phyloP scores from a whole-genome alignment of 1,284 basidiomycete species.

The Retiboletus fuscus region DNA sequence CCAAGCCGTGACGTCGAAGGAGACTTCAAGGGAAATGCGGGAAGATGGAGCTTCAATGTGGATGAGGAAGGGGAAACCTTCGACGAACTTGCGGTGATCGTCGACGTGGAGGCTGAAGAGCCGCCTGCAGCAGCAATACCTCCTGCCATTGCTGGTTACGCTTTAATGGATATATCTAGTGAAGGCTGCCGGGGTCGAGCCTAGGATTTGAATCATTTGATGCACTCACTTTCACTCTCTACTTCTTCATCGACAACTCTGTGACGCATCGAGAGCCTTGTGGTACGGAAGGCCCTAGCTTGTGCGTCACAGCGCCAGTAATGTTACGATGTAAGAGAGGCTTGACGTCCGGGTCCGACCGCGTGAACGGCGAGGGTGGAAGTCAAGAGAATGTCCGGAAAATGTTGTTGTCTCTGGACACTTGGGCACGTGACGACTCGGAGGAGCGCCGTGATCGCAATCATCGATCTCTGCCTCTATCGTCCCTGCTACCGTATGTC shows the following conservation, averaged over 20 bases:
- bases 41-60: slow-evolving; percentile 48
- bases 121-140: not conserved
- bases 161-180: slow-evolving; percentile 42
- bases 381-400: no score
- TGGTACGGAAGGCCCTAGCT: slow-evolving; percentile 22
- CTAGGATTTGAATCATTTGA: slow-evolving; percentile 27
- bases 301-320: slow-evolving; percentile 34
- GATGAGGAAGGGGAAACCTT: slow-evolving; percentile 25
- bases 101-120: slow-evolving; percentile 15
- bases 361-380: no score
- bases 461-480: slow-evolving; percentile 61
- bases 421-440: no score
- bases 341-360: not conserved
- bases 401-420: no score
- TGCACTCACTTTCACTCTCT: slow-evolving; percentile 12
- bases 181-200: slow-evolving; percentile 41
- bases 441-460: no score
- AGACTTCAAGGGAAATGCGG: slow-evolving; percentile 35
- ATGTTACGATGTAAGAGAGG: slow-evolving; percentile 12
- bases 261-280: slow-evolving; percentile 38
- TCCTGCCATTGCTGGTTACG: slow-evolving; percentile 4
- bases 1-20: slow-evolving; percentile 22
- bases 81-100: slow-evolving; percentile 7
- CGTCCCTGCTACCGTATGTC: slow-evolving; percentile 70
- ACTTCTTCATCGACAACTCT: slow-evolving; percentile 46